A percentile compares a stretch with the other conserved stretches of the same genome.
Conservation (phyloP, 225 moss, liverwort and hornwort genomes). For the Climacium dendroides region DNA sequence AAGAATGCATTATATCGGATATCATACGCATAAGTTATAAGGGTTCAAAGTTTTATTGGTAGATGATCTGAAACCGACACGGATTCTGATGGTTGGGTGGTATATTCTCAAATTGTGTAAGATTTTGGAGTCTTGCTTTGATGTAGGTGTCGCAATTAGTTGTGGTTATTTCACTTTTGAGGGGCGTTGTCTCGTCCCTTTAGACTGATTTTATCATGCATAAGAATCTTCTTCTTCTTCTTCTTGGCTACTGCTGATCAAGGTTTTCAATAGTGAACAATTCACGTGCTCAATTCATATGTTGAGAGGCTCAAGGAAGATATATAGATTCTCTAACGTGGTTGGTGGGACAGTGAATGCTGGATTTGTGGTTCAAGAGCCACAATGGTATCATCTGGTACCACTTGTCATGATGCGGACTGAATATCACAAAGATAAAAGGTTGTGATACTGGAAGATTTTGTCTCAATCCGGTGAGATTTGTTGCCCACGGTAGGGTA, state of each 20-base stretch:
- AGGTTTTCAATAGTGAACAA: neutral
- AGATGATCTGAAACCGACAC: neutral
- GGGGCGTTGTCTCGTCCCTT: neutral
- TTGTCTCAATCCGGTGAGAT: conserved; percentile 36
- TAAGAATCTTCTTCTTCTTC: neutral
- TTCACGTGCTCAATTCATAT: neutral
- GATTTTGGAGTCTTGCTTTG: neutral
- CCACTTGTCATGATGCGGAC: conserved; percentile 25
- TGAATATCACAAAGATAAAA: conserved; percentile 5
- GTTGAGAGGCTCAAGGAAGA: neutral
- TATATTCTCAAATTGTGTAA: neutral
- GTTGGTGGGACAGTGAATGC: conserved; percentile 46
- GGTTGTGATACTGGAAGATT: conserved; percentile 9
- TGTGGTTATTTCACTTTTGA: neutral
- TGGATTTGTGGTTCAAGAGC: conserved; percentile 24
- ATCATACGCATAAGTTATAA: neutral
- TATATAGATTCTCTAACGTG: conserved; percentile 19
- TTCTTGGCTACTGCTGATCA: neutral
- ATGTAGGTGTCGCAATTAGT: neutral
- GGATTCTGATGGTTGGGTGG: neutral
- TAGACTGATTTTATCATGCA: neutral
- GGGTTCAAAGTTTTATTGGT: neutral
- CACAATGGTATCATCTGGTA: conserved; percentile 21
- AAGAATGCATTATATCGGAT: neutral
- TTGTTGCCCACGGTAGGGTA: conserved; percentile 34